A percentile compares a stretch with the other conserved stretches of the same genome.
These are phyloP conservation scores for Calonectria pseudoturangicola DNA, from an alignment of 2,329 filamentous ascomycete genomes.

Conservation along the genomic window DNA sequence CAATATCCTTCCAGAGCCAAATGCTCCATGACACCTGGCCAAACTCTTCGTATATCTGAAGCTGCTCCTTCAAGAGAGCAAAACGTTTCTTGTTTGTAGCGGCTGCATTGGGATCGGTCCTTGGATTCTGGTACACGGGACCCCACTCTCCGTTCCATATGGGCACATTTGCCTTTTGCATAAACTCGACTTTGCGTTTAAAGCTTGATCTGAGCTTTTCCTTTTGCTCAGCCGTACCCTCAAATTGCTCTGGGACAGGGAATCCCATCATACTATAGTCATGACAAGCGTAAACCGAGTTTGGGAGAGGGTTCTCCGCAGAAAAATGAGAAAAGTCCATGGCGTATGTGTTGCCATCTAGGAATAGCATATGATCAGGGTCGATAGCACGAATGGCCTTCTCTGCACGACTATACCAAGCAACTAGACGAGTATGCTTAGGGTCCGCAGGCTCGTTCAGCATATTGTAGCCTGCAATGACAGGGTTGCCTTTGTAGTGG, in stretches of 20 bases:
- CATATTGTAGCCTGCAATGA: slow-evolving; percentile 64
- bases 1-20: slow-evolving; percentile 76
- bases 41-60: slow-evolving; percentile 59
- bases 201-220: slow-evolving; percentile 62
- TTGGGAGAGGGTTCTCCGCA: slow-evolving; percentile 62
- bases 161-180: slow-evolving; percentile 62
- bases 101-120: slow-evolving; percentile 60
- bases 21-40: slow-evolving; percentile 71
- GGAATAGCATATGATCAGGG: slow-evolving; percentile 69
- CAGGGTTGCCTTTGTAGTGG: slow-evolving; percentile 65
- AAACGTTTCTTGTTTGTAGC: slow-evolving; percentile 64
- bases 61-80: slow-evolving; percentile 64
- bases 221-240: slow-evolving; percentile 64
- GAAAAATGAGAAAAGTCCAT: slow-evolving; percentile 69
- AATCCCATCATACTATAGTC: slow-evolving; percentile 73
- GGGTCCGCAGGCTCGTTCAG: slow-evolving; percentile 59
- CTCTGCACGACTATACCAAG: slow-evolving; percentile 64
- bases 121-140: slow-evolving; percentile 65
- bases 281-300: slow-evolving; percentile 71
- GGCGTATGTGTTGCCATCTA: slow-evolving; percentile 73
- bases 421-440: slow-evolving; percentile 37
- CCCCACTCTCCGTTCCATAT: slow-evolving; percentile 73
- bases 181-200: slow-evolving; percentile 65
- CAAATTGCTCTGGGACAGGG: slow-evolving; percentile 63
- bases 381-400: slow-evolving; percentile 63